Percentiles rank a stretch among this genome's conserved stretches.
These are phyloP conservation scores for Fusarium multiceps DNA, from an alignment of 2,329 filamentous ascomycete species.

Conservation along the genomic window DNA sequence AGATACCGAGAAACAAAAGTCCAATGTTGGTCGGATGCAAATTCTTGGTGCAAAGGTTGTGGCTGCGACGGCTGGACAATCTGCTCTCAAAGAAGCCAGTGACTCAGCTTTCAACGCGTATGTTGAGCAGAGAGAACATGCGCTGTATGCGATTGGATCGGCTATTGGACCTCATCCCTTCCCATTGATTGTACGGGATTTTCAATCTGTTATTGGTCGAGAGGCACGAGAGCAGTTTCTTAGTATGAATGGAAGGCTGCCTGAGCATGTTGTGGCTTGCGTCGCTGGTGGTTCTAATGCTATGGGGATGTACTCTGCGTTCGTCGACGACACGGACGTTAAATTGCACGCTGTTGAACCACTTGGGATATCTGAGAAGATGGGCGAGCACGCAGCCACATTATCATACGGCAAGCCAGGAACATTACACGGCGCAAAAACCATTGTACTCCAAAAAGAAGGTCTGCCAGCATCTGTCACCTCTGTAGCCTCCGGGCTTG, in stretches of 20 bases:
- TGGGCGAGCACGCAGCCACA: slow-evolving; percentile 9
- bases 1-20: slow-evolving; percentile 12
- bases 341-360: neutral
- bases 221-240: slow-evolving; percentile 11
- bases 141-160: slow-evolving; percentile 6
- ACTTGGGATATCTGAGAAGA: neutral
- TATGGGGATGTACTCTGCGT: slow-evolving; percentile 2
- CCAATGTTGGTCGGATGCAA: slow-evolving; percentile 11
- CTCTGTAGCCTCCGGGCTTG: slow-evolving; percentile 4
- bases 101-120: slow-evolving; percentile 9
- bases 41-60: neutral
- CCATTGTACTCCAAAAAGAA: neutral
- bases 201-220: slow-evolving; percentile 11
- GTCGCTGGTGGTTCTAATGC: slow-evolving; percentile 18
- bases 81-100: slow-evolving; percentile 13
- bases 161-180: slow-evolving; percentile 17
- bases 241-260: neutral
- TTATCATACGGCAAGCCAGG: slow-evolving; percentile 3
- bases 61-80: slow-evolving; percentile 1
- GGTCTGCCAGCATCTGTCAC: neutral
- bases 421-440: slow-evolving; percentile 13
- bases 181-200: slow-evolving; percentile 9
- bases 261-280: slow-evolving; percentile 9
- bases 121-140: neutral
- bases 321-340: neutral